A percentile compares a stretch with the other conserved stretches of the same genome.
Conservation (phyloP, 192 early-diverging fungal species). For the Gamsiella multidivaricata region DNA sequence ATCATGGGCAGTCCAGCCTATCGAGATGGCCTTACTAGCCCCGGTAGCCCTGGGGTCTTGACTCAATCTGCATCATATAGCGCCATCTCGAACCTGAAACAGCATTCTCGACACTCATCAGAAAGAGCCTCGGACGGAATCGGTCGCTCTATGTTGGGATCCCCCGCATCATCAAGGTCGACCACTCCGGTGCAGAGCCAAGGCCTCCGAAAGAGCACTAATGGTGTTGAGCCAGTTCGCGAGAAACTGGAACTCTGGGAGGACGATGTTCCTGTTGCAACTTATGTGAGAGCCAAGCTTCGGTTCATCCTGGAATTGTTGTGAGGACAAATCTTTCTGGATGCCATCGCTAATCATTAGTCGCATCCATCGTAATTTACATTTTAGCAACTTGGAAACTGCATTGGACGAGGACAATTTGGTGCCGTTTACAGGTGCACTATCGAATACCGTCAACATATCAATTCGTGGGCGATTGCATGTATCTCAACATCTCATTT, state of each 20-base stretch:
- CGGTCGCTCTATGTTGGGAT: constrained; percentile 2
- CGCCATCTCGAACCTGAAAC: constrained; percentile 32
- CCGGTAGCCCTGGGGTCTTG: constrained; percentile 29
- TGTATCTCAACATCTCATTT: too few relatives aligned
- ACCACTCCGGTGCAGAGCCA: constrained; percentile 43
- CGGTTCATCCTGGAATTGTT: neutral
- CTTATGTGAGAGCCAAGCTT: constrained; percentile 56
- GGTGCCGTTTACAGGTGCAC: constrained; percentile 83
- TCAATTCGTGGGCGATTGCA: too few relatives aligned
- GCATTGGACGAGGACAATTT: constrained; percentile 92
- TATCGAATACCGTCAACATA: too few relatives aligned
- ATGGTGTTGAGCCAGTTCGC: constrained; percentile 12
- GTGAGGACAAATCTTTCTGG: too few relatives aligned
- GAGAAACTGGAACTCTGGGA: constrained; percentile 51
- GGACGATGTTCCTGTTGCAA: constrained; percentile 51
- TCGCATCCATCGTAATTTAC: too few relatives aligned
- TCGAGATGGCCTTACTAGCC: constrained; percentile 18
- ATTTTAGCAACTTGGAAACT: constrained; percentile 78
- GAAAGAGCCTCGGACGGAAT: constrained; percentile 26
- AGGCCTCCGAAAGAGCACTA: constrained; percentile 26
- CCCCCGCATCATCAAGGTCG: constrained; percentile 24
- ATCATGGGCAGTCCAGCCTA: constrained; percentile 25
- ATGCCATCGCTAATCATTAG: neutral
- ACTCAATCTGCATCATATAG: constrained; percentile 32
- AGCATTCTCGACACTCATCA: constrained; percentile 28